These are phyloP conservation scores for Cyclotella distinguenda DNA, from an alignment of 108 stramenopile species.

Conservation along the genomic window DNA sequence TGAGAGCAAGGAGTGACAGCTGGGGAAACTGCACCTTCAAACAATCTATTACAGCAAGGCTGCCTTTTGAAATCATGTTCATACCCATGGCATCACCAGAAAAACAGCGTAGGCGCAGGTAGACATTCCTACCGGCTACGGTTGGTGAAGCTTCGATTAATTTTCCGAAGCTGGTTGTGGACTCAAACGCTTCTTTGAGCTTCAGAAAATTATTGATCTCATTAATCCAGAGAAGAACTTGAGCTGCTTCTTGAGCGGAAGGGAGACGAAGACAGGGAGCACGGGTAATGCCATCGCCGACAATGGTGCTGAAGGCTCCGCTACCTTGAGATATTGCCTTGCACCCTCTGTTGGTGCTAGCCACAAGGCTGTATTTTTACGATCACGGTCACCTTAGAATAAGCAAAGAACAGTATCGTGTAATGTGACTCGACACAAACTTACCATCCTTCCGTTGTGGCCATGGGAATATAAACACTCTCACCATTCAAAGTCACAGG, in stretches of 20 bases:
- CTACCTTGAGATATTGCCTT: conserved; percentile 91
- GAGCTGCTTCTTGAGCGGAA: conserved; percentile 87
- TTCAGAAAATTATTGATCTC: conserved; percentile 75
- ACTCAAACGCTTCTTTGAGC: conserved; percentile 92
- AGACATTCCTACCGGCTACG: conserved; percentile 94
- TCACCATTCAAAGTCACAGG: conserved; percentile 90
- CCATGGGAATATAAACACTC: conserved; percentile 94
- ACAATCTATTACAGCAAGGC: conserved; percentile 85
- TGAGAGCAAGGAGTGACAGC: conserved; percentile 85
- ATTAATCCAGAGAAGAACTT: conserved; percentile 87
- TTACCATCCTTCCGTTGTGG: conserved; percentile 95
- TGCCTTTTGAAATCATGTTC: conserved; percentile 99
- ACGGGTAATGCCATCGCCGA: conserved; percentile 97
- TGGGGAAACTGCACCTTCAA: conserved; percentile 72
- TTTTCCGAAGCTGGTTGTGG: conserved; percentile 96
- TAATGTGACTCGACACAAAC: background rate
- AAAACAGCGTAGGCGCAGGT: conserved; percentile 92
- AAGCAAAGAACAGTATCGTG: background rate
- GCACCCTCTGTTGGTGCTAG: conserved; percentile 95
- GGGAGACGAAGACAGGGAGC: conserved; percentile 92
- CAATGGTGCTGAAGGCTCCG: conserved; percentile 71
- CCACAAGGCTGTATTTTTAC: conserved; percentile 60
- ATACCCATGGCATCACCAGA: conserved; percentile 99
- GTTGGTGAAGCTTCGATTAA: conserved; percentile 75
- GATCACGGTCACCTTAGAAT: background rate